A percentile compares a stretch with the other conserved stretches of the same genome.
phyloP scores from a whole-genome alignment of 2,329 filamentous ascomycete species.

The Fusarium ramigenum region DNA sequence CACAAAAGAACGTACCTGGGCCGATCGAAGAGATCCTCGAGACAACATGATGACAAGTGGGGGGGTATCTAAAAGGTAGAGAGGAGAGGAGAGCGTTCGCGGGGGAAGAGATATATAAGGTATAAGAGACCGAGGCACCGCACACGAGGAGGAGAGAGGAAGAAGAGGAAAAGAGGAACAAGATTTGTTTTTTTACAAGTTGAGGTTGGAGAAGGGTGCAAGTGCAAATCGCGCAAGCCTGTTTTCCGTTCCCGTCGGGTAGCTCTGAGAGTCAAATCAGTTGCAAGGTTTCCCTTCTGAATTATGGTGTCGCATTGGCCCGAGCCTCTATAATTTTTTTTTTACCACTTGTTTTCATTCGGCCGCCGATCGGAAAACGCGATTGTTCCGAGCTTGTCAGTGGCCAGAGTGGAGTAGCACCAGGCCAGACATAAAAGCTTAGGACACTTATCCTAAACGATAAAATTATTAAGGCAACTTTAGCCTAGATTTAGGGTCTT shows the following conservation, averaged over 20 bases:
- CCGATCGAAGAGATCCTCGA: conserved; percentile 64
- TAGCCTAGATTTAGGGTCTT: background rate
- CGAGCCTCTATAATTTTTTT: conserved; percentile 23
- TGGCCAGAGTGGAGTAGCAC: conserved; percentile 9
- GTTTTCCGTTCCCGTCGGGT: conserved; percentile 9
- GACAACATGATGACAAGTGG: conserved; percentile 62
- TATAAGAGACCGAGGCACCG: conserved; percentile 7
- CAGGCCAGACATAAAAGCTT: background rate
- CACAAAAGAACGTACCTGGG: conserved; percentile 58
- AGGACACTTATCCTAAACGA: background rate
- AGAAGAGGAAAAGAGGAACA: conserved; percentile 1
- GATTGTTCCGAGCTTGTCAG: conserved; percentile 38
- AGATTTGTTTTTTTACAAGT: background rate
- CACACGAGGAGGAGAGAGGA: conserved; percentile 16
- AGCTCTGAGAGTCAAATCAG: conserved; percentile 2
- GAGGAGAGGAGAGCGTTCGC: conserved; percentile 34
- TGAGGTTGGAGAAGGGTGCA: background rate
- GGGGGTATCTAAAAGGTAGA: conserved; percentile 12
- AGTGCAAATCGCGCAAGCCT: conserved; percentile 41
- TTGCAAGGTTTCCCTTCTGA: conserved; percentile 1
- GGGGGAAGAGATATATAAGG: background rate
- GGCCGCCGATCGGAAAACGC: conserved; percentile 39
- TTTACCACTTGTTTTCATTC: conserved; percentile 14
- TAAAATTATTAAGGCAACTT: background rate
- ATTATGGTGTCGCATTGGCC: conserved; percentile 36